Percentiles rank a stretch among this genome's conserved stretches.
phyloP scores from a whole-genome alignment of 768 basidiomycete species.

The Lentinula sp. region DNA sequence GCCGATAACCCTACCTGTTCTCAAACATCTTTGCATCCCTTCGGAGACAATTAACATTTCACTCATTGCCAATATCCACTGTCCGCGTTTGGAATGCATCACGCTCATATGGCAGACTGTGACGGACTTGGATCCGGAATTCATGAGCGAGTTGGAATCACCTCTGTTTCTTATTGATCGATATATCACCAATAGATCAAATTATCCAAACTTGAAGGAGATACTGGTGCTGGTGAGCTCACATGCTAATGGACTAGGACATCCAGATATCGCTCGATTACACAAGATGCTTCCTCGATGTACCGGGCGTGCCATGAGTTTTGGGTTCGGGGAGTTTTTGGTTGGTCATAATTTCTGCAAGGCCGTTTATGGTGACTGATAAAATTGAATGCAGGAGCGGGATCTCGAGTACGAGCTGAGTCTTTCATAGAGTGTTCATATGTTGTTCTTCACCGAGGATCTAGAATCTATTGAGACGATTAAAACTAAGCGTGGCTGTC shows the following conservation, averaged over 20 bases:
- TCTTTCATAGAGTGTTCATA: neutral
- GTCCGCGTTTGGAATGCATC: neutral
- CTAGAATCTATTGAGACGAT: too few relatives aligned
- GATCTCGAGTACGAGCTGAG: neutral
- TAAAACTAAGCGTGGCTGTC: too few relatives aligned
- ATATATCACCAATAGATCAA: conserved; percentile 2
- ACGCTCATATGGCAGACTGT: conserved; percentile 2
- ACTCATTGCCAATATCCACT: conserved; percentile 1
- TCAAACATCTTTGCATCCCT: neutral
- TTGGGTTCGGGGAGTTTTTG: neutral
- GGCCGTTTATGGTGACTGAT: neutral
- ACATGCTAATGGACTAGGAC: neutral
- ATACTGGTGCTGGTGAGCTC: neutral
- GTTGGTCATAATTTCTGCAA: too few relatives aligned
- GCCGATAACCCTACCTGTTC: neutral
- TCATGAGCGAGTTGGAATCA: neutral
- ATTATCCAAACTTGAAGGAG: neutral
- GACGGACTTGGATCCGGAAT: conserved; percentile 2
- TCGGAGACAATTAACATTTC: conserved; percentile 1
- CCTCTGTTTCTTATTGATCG: neutral
- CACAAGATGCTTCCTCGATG: conserved; percentile 3
- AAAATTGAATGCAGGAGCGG: neutral
- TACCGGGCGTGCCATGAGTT: neutral
- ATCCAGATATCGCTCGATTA: neutral
- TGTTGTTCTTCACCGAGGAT: too few relatives aligned